Conservation (phyloP, 2,329 filamentous ascomycete species). For the Clonostachys chloroleuca region DNA sequence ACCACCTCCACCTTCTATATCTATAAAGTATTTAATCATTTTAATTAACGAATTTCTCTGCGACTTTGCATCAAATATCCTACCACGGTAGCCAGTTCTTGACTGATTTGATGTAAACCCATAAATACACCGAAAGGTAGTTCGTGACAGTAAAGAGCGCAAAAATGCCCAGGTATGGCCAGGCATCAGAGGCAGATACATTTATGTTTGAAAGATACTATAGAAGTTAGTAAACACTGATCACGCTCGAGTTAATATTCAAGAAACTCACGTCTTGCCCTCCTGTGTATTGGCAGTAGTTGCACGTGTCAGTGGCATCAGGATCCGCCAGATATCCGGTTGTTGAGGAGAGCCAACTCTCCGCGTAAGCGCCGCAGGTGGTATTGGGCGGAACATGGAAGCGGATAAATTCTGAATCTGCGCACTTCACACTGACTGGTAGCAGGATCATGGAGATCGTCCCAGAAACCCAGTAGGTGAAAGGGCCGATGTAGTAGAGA, state of each 20-base stretch:
- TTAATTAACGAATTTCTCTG: too few species aligned
- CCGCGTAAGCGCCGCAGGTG: conserved; percentile 52
- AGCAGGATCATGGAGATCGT: conserved; percentile 62
- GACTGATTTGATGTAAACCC: conserved; percentile 4
- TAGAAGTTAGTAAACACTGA: neutral
- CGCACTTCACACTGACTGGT: conserved; percentile 56
- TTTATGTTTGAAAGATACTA: conserved; percentile 2
- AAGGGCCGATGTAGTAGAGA: conserved; percentile 60
- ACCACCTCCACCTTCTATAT: too few species aligned
- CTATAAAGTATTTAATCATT: too few species aligned
- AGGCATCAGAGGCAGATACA: neutral
- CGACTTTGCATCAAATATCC: too few species aligned
- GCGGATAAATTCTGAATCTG: conserved; percentile 50
- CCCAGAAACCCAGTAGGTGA: conserved; percentile 64
- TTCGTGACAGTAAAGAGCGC: conserved; percentile 1
- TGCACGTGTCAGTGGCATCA: conserved; percentile 2
- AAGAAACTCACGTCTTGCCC: conserved; percentile 3
- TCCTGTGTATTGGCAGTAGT: conserved; percentile 4
- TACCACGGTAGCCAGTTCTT: conserved; percentile 7
- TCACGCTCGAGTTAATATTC: too few species aligned
- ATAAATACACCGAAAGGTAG: conserved; percentile 3
- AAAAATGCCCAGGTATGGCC: conserved; percentile 2
- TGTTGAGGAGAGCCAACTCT: conserved; percentile 24
- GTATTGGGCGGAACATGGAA: conserved; percentile 52
- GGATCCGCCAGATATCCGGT: conserved; percentile 5